Evolutionary conservation across 2,329 filamentous ascomycete species (phyloP), one percentile per base, ranked within the genome.

Genomic region (Pseudogymnoascus sp.): DNA sequence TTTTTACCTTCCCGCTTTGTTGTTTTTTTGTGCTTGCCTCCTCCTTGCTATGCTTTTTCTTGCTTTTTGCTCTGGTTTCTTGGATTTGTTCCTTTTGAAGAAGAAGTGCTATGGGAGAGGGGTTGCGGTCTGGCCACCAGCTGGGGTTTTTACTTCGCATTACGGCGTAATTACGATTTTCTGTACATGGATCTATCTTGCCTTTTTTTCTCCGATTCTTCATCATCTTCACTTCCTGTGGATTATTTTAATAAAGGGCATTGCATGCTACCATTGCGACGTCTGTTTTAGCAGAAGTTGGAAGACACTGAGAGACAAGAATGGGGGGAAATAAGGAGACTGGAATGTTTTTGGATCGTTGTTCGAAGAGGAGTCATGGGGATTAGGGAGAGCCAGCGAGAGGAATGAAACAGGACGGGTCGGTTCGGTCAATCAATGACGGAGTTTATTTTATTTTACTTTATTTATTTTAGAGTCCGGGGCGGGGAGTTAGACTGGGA

Each of bases 331-430:
- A 38, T n/a, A 12, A 14, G 8, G 5, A 2, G 28, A 56, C 50
- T 56, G 50, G 50, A 56, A 56, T 56, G 50, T 56, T 56, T 56
- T 56, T 56, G 50, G 50, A 56, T 56, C 50, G 28, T 28, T 56
- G 28, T 23, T 25, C n/a, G 25, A 53, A 53, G 46, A 18, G 46
- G 46, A 12, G n/a, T 46, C 42, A 8, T 23, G 42, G 12, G 44
- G 46, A 11, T 31, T 12, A 2, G 23, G 25, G 46, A 31, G 40
- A 10, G 8, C 28, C 50, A 21, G 50, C 50, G 50, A 56, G 50
- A 56, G 50, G 50, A 34, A 56, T 21, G 50, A 56, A 56, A 56
- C 50, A 56, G 28, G 28, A 56, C n/a, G 50, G 42, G 23, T 50
- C 23, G n/a, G 28, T 31, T 31, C 28, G 28, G 37, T 40, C 18